Percentiles rank a stretch among this genome's conserved stretches.
These are phyloP conservation scores for Adiantum capillusveneris DNA, from an alignment of 75 land plant genomes.

Conservation along the genomic window DNA sequence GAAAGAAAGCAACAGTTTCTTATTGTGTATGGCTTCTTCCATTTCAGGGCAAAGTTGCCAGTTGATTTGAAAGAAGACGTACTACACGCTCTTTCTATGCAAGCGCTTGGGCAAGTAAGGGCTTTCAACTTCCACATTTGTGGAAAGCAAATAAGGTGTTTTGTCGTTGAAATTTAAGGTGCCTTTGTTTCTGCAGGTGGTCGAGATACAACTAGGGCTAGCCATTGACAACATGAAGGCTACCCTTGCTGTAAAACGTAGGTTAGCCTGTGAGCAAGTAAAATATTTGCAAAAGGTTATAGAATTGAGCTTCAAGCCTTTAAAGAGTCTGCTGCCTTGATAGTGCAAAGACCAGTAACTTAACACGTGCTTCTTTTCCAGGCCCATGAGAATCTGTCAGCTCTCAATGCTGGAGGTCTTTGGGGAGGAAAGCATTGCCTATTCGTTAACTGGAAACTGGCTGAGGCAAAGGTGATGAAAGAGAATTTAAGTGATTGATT, in stretches of 20 bases:
- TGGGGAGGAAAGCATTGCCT: slow-evolving; percentile 47
- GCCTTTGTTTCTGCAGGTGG: slow-evolving; percentile 26
- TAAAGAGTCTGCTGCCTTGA: not conserved
- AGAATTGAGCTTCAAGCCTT: too few relatives aligned
- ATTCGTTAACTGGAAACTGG: slow-evolving; percentile 67
- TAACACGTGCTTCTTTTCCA: slow-evolving; percentile 17
- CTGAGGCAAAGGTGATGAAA: slow-evolving; percentile 70
- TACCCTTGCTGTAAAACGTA: slow-evolving; percentile 73
- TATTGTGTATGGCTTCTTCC: not conserved
- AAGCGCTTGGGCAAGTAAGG: slow-evolving; percentile 65
- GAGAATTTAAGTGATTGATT: too few relatives aligned
- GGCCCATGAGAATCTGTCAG: slow-evolving; percentile 58
- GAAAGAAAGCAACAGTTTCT: too few relatives aligned
- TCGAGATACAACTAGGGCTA: slow-evolving; percentile 74
- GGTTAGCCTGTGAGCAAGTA: slow-evolving; percentile 74
- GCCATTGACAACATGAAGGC: slow-evolving; percentile 72
- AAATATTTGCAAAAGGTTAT: slow-evolving; percentile 53
- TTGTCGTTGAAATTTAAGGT: too few relatives aligned
- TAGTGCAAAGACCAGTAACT: not conserved
- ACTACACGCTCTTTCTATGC: slow-evolving; percentile 49
- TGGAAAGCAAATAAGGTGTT: too few relatives aligned
- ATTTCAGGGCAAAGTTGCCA: slow-evolving; percentile 48
- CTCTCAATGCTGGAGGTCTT: slow-evolving; percentile 18
- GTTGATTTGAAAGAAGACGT: slow-evolving; percentile 47
- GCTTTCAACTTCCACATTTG: not conserved